phyloP scores from a whole-genome alignment of 495 filamentous ascomycete species.

The Pyronema domesticum region DNA sequence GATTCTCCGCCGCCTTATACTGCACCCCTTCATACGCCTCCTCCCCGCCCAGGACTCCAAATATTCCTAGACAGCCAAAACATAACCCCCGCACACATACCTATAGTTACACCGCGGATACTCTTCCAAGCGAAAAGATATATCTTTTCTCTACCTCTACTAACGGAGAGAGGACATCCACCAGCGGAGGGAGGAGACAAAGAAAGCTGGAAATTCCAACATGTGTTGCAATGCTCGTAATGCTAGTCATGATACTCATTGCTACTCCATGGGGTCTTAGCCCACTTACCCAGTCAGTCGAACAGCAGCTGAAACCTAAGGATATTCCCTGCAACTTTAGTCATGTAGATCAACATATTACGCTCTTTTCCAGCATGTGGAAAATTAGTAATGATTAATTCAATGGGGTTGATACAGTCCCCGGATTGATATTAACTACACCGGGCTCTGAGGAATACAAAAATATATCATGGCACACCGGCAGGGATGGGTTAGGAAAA shows the following conservation, averaged over 20 bases:
- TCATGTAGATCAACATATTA: slow-evolving; percentile 69
- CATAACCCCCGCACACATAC: too few species aligned
- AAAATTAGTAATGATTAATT: slow-evolving; percentile 50
- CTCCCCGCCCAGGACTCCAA: too few species aligned
- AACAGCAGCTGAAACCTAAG: slow-evolving; percentile 17
- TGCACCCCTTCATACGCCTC: too few species aligned
- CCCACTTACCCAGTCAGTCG: slow-evolving; percentile 37
- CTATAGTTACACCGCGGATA: too few species aligned
- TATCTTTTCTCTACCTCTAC: too few species aligned
- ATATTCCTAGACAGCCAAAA: too few species aligned
- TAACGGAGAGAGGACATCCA: too few species aligned
- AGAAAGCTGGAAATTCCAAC: too few species aligned
- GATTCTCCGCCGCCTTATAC: too few species aligned
- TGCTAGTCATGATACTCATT: slow-evolving; percentile 25
- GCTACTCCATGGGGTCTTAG: slow-evolving; percentile 58
- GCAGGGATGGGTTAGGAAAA: slow-evolving; percentile 38
- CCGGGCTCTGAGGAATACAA: slow-evolving; percentile 28
- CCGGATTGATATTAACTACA: slow-evolving; percentile 66
- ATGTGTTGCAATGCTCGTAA: too few species aligned
- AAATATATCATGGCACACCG: slow-evolving; percentile 23
- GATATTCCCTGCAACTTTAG: slow-evolving; percentile 44
- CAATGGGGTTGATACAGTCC: slow-evolving; percentile 40
- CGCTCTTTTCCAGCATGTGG: slow-evolving; percentile 59
- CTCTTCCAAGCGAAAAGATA: too few species aligned
- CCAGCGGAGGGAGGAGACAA: too few species aligned